A percentile compares a stretch with the other conserved stretches of the same genome.
These are phyloP conservation scores for Blastobotrys apis DNA, from an alignment of 1,139 yeast species.

Conservation along the genomic window DNA sequence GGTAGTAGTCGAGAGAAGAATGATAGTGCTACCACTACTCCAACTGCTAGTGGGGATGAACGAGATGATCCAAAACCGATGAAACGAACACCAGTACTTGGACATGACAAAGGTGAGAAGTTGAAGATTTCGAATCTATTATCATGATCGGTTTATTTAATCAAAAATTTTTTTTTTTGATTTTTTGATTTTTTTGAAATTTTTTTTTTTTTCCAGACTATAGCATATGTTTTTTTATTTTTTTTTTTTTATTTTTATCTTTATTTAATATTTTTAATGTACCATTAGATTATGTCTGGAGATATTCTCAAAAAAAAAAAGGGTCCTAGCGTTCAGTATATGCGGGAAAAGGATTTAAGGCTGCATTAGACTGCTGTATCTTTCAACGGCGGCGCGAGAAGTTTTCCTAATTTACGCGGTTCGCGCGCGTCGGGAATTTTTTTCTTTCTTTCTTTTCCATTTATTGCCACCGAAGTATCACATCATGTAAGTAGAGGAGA, in stretches of 20 bases:
- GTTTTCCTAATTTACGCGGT: too few relatives aligned
- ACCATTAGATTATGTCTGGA: too few relatives aligned
- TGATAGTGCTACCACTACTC: neutral
- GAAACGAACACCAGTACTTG: neutral
- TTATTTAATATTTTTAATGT: too few relatives aligned
- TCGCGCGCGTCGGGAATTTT: neutral
- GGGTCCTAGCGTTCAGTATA: too few relatives aligned
- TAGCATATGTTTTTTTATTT: too few relatives aligned
- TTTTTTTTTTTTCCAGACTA: neutral
- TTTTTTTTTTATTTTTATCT: too few relatives aligned
- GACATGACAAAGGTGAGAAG: constrained; percentile 16
- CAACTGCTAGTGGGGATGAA: constrained; percentile 12
- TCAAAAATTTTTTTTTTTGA: neutral
- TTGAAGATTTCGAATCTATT: constrained; percentile 27
- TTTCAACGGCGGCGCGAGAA: too few relatives aligned
- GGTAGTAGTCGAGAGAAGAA: too few relatives aligned
- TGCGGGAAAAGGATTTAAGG: too few relatives aligned
- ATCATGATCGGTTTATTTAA: constrained; percentile 18
- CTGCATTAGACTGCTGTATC: too few relatives aligned
- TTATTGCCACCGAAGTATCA: neutral
- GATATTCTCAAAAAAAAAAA: too few relatives aligned
- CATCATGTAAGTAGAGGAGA: too few relatives aligned
- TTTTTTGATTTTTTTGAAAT: constrained; percentile 3
- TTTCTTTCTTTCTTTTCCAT: neutral
- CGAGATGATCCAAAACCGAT: neutral